A percentile compares a stretch with the other conserved stretches of the same genome.
Conservation (phyloP, 116 monocot species). For the Cymodocea nodosa region DNA sequence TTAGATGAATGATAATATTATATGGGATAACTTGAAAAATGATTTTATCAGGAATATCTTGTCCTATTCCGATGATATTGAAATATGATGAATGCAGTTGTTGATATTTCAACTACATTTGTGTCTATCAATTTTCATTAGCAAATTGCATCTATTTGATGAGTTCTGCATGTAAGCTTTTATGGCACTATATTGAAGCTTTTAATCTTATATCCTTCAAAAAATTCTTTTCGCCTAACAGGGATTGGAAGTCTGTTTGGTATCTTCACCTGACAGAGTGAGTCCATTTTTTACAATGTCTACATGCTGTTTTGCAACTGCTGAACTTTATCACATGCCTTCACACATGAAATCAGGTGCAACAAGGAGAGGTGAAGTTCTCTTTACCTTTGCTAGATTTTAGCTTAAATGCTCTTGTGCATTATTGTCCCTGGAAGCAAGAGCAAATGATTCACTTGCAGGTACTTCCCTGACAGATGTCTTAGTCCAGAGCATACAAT, state of each 20-base stretch:
- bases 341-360: conserved; percentile 12
- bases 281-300: conserved; percentile 6
- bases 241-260: conserved; percentile 72
- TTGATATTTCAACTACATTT: too few relatives aligned
- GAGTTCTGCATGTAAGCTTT: neutral
- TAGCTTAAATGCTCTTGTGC: conserved; percentile 52
- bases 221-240: conserved; percentile 9
- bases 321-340: neutral
- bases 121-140: too few relatives aligned
- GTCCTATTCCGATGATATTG: too few relatives aligned
- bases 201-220: neutral
- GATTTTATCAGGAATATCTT: too few relatives aligned
- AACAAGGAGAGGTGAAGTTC: conserved; percentile 75
- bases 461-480: conserved; percentile 21
- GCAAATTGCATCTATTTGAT: too few relatives aligned
- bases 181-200: neutral
- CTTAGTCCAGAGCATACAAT: neutral
- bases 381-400: conserved; percentile 67
- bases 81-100: too few relatives aligned
- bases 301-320: neutral
- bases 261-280: conserved; percentile 54
- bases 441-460: conserved; percentile 70
- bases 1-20: too few relatives aligned
- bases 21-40: too few relatives aligned
- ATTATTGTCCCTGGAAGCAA: conserved; percentile 49